Evolutionary conservation across 768 basidiomycete species (phyloP), one percentile per base, ranked within the genome.

Genomic region (Suillus discolor): DNA sequence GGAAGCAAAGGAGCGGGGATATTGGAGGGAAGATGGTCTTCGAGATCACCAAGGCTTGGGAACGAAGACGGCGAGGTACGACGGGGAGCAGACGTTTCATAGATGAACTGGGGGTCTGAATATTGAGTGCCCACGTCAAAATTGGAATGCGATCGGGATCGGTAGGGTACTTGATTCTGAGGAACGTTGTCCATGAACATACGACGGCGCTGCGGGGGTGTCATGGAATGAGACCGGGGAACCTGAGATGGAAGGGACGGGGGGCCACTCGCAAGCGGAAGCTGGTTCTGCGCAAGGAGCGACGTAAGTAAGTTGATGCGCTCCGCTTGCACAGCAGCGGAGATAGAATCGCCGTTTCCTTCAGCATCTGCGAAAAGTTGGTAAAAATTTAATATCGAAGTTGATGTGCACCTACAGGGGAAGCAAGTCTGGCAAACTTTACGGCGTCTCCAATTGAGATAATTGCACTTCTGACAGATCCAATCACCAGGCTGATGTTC

Each of bases 351-450:
- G 4, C 92, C 91, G 70, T 94, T 94, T 2, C 93, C 93, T 73
- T 94, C 93, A 15, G 93, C 93, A 68, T 93, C 92, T 93, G 67
- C 23, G 55, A 53, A 63, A 28, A 57, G 62, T 42, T 57, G 57
- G 57, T 38, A 63, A 62, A 47, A 63, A 64, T 61, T 39, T 55
- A 65, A 64, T 11, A 63, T 57, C 15, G 36, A 47, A 62, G 65
- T 66, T 65, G 49, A 28, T 65, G 66, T 65, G 63, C 66, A 84
- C 89, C 68, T 71, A 92, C 91, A 94, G 57, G 93, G 92, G 66
- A 87, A 85, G 77, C 93, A 94, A 12, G 91, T 93, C 82, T 94
- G 93, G 79, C 93, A 95, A 66, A 95, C 93, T 77, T 94, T 94
- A 63, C 93, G 81, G 65, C 93, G 79, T 69, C 93, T 83, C 93